phyloP scores from a whole-genome alignment of 225 moss, liverwort and hornwort species.

The Antitrichia curtipendula region DNA sequence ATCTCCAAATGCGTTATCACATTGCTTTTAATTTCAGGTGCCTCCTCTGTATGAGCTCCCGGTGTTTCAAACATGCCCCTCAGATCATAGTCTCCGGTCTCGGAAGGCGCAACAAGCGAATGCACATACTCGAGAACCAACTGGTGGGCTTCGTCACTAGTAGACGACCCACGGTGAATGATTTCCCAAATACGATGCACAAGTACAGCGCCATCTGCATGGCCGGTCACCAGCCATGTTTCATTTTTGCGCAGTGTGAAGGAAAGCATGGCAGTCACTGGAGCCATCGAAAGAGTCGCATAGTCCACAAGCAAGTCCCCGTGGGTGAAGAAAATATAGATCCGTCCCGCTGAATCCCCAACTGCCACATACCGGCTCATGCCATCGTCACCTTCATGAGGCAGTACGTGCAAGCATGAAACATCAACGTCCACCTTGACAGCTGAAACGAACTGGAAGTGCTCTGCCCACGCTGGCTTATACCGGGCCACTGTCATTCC shows the following conservation, averaged over 20 bases:
- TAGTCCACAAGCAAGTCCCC: constrained; percentile 75
- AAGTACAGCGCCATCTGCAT: constrained; percentile 77
- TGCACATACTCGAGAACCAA: constrained; percentile 49
- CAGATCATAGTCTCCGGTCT: not conserved
- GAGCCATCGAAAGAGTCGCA: constrained; percentile 53
- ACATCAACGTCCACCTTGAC: constrained; percentile 83
- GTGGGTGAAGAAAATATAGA: constrained; percentile 68
- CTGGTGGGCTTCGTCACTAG: constrained; percentile 40
- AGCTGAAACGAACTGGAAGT: constrained; percentile 86
- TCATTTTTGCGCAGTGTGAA: constrained; percentile 68
- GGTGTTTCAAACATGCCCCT: constrained; percentile 14
- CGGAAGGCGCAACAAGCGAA: constrained; percentile 32
- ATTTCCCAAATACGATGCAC: constrained; percentile 75
- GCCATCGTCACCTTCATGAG: constrained; percentile 68
- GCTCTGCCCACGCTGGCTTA: constrained; percentile 84
- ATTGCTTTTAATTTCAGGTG: not conserved
- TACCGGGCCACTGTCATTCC: constrained; percentile 75
- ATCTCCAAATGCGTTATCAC: constrained; percentile 58
- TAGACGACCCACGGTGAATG: constrained; percentile 28
- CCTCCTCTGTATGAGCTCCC: not conserved
- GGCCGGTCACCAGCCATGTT: constrained; percentile 74
- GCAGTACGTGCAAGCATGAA: constrained; percentile 70
- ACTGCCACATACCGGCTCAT: constrained; percentile 74
- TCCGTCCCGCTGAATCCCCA: constrained; percentile 63
- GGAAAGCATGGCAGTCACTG: constrained; percentile 84